A percentile compares a stretch with the other conserved stretches of the same genome.
Conservation (phyloP, 108 stramenopile genomes). For the Nitzschia palea region DNA sequence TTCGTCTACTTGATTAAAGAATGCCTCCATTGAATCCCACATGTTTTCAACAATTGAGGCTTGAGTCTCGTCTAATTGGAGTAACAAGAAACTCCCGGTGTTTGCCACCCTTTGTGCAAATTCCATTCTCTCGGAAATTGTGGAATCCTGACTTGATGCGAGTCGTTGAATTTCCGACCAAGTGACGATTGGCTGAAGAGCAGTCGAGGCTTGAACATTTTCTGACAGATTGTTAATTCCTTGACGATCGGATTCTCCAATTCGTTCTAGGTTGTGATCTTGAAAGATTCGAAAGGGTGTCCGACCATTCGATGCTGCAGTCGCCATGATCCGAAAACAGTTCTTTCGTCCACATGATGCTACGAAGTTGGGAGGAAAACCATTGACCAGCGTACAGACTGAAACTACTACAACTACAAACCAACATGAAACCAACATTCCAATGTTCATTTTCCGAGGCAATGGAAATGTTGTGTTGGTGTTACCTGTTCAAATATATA, state of each 20-base stretch:
- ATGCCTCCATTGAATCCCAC: slow-evolving; percentile 20
- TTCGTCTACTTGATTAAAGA: not conserved
- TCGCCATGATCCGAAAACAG: no score
- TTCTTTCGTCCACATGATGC: no score
- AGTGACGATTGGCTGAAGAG: not conserved
- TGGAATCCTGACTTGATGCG: slow-evolving; percentile 1
- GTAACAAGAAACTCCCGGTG: slow-evolving; percentile 13
- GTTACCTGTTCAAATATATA: no score
- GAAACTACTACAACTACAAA: no score
- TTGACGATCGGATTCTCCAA: slow-evolving; percentile 7
- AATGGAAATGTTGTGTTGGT: no score
- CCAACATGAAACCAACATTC: no score
- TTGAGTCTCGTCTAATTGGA: slow-evolving; percentile 11
- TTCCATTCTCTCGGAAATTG: not conserved
- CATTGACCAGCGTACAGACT: no score
- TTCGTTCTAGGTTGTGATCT: slow-evolving; percentile 9
- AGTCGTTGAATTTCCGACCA: slow-evolving; percentile 9
- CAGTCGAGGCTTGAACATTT: not conserved
- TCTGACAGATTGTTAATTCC: not conserved
- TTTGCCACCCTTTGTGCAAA: not conserved
- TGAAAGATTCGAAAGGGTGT: slow-evolving; percentile 14
- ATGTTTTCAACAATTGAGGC: slow-evolving; percentile 8
- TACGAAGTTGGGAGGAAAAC: no score
- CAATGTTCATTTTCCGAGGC: no score
- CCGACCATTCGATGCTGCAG: not conserved